These are phyloP conservation scores for Myrica gale DNA, from an alignment of 306 rosid species.

Conservation along the genomic window DNA sequence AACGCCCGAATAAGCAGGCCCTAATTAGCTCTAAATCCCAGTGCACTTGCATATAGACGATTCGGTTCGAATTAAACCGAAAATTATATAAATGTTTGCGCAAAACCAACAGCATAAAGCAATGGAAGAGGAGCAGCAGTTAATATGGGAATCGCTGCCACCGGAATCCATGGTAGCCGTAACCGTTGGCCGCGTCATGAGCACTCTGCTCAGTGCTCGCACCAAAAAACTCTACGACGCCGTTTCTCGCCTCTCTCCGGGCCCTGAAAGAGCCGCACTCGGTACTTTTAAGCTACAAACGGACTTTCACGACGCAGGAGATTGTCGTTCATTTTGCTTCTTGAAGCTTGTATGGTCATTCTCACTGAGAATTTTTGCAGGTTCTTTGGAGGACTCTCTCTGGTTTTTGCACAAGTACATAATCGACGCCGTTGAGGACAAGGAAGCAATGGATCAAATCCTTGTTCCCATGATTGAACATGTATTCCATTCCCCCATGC, in stretches of 20 bases:
- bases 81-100: neutral
- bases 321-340: neutral
- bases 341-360: neutral
- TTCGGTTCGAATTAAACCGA: no score
- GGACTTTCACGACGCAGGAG: neutral
- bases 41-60: neutral
- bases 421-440: conserved; percentile 47
- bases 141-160: conserved; percentile 41
- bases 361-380: conserved; percentile 11
- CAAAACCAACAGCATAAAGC: neutral
- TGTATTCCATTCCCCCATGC: conserved; percentile 28
- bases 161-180: conserved; percentile 58
- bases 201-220: conserved; percentile 57
- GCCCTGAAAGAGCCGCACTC: conserved; percentile 23
- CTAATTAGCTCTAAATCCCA: neutral
- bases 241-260: conserved; percentile 53
- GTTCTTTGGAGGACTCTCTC: conserved; percentile 65
- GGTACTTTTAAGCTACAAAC: conserved; percentile 16
- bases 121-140: conserved; percentile 34
- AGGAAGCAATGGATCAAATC: conserved; percentile 43
- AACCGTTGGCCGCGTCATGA: conserved; percentile 60
- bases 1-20: neutral
- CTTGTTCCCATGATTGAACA: conserved; percentile 72
- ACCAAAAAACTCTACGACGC: conserved; percentile 71
- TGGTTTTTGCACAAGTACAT: conserved; percentile 68